A percentile compares a stretch with the other conserved stretches of the same genome.
phyloP scores from a whole-genome alignment of 371 early-diverging fungal species.

The Mucor mucedo region DNA sequence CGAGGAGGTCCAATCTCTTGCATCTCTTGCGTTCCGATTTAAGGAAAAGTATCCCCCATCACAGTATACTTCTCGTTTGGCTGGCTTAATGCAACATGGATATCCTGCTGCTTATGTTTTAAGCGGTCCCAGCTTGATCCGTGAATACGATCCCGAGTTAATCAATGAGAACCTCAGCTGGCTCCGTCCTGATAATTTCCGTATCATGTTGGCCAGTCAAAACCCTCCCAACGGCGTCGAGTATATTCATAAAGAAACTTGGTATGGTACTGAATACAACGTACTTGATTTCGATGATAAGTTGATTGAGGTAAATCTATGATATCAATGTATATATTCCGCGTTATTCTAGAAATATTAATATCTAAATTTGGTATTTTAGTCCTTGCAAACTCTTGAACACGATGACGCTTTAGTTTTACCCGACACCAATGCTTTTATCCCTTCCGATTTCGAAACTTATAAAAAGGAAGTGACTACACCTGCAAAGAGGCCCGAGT shows the following conservation, averaged over 20 bases:
- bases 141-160: conserved; percentile 64
- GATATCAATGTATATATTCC: background rate
- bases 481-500: conserved; percentile 48
- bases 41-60: conserved; percentile 78
- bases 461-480: conserved; percentile 48
- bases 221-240: conserved; percentile 51
- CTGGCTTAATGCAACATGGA: conserved; percentile 68
- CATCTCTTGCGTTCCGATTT: conserved; percentile 79
- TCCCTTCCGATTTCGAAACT: conserved; percentile 76
- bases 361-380: conserved; percentile 2
- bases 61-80: conserved; percentile 63
- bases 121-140: conserved; percentile 71
- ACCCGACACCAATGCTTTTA: conserved; percentile 82
- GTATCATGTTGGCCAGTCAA: conserved; percentile 55
- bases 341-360: background rate
- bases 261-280: conserved; percentile 87
- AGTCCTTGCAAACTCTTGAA: conserved; percentile 50
- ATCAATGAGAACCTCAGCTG: conserved; percentile 62
- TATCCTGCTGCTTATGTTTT: conserved; percentile 74
- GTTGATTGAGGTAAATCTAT: conserved; percentile 58
- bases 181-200: conserved; percentile 74
- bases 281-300: conserved; percentile 63
- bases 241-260: conserved; percentile 64
- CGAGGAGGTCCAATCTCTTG: conserved; percentile 74
- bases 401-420: conserved; percentile 67